Base-by-base conservation (phyloP, 106 monocot genomes). In the Triglochin maritima region DNA sequence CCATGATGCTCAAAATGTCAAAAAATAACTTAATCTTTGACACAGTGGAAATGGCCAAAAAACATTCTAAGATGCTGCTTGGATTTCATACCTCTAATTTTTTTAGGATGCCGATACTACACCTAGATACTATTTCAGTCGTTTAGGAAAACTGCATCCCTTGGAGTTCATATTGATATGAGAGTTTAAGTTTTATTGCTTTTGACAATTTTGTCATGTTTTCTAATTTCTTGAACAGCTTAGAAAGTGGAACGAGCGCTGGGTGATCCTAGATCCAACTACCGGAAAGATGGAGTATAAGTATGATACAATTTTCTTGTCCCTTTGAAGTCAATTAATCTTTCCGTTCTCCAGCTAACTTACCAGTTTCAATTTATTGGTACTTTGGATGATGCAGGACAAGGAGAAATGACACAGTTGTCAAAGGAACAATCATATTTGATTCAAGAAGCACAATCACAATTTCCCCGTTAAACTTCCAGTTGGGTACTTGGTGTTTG, bases 201-300 rank as follows among this genome's bases (percentile, higher is more conserved):
- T 12, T 2, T 29, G 8, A n/a, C 55, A 55, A 8, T 12, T 3
- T 55, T 9, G 8, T 3, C 4, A 55, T 59, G n/a, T 17, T 59
- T 17, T 16, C 17, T 16, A 52, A 2, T 82, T 3, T 15, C 17
- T 72, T 65, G 47, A 54, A 69, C 90, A 96, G 96, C 69, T 96
- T 49, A 83, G 90, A 69, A 96, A 91, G 70, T 96, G 91, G 96
- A 96, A 96, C 75, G 90, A 91, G 50, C 72, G 96, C 50, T 91
- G 96, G 96, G 64, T 96, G 55, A 86, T 96, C 56, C 67, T 96
- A 69, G 96, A 96, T 51, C 91, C 96, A 46, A 91, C 90, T 13
- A 87, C 90, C 62, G 96, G 96, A 79, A 96, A 88, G 72, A 91
- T 96, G 96, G 96, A 96, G 74, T 96, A 96, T 82, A 96, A 96